Evolutionary conservation across 148 eudicot genomes (phyloP).

Genomic region (Polygonum maritimum): DNA sequence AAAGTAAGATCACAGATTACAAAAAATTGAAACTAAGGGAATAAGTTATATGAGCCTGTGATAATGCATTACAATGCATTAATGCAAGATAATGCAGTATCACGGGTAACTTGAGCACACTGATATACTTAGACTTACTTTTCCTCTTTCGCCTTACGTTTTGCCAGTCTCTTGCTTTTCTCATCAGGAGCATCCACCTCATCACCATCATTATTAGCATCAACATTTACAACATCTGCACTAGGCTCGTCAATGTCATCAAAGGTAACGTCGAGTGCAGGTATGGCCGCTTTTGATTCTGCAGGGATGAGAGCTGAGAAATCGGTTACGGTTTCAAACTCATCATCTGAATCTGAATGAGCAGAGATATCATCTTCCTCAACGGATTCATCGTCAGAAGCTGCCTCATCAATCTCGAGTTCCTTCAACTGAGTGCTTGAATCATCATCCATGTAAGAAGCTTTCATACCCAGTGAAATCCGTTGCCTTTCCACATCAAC

Average conservation of each 20-base stretch:
- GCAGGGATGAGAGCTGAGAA: constrained; percentile 40
- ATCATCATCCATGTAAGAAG: constrained; percentile 44
- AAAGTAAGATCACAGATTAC: neutral
- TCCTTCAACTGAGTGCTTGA: constrained; percentile 15
- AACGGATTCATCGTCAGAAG: constrained; percentile 16
- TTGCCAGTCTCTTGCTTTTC: constrained; percentile 44
- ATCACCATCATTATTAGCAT: constrained; percentile 21
- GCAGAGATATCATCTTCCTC: constrained; percentile 15
- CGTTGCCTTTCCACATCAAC: constrained; percentile 71
- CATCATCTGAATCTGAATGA: constrained; percentile 18
- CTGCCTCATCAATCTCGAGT: constrained; percentile 21
- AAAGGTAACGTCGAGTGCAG: constrained; percentile 69
- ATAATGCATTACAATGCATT: too few species aligned
- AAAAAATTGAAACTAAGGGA: neutral
- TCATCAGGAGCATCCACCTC: constrained; percentile 29
- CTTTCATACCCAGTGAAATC: constrained; percentile 82
- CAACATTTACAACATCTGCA: constrained; percentile 16
- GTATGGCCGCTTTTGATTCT: constrained; percentile 72
- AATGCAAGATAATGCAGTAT: neutral
- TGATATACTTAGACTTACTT: constrained; percentile 22
- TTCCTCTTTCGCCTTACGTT: constrained; percentile 68
- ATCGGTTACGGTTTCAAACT: constrained; percentile 28
- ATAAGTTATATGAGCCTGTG: too few species aligned
- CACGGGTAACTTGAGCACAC: neutral
- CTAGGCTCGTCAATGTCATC: constrained; percentile 56